Base-by-base conservation (phyloP, 2,329 filamentous ascomycete genomes). In the Aspergillus sp. region DNA sequence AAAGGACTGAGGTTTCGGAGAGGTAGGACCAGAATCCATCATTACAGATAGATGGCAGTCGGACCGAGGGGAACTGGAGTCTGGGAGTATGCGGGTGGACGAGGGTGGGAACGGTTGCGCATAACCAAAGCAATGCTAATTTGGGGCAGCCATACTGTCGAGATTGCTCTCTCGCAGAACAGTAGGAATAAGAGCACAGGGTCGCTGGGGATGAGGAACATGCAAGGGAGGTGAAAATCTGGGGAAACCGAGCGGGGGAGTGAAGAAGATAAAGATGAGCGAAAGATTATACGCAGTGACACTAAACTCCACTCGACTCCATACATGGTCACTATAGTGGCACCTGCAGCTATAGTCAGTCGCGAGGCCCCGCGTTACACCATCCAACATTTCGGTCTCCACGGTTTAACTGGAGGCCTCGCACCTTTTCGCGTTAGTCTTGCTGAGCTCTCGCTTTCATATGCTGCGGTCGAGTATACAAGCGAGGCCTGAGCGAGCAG, bases 1-100 rank as follows among this genome's bases (percentile, higher is more conserved):
- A 22, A 58, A 56, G 22, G 66, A 50, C 45, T 68, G 66, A 41
- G 65, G 64, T 56, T 63, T 61, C 30, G 61, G 55, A 33, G 61
- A 51, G 46, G 39, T 53, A 47, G 55, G 54, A 53, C 46, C 58
- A 20, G 61, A 61, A 56, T 68, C 60, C 67, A 72, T 73, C 44
- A 49, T 59, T 47, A 37, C 46, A 12, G 22, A 41, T 27, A 37
- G 5, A n/a, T 5, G 27, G 27, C 27, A 11, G 12, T n/a, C 12
- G 34, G n/a, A n/a, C 34, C 15, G 34, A n/a, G 34, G 15, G 34
- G 34, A n/a, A 30, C 8, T 11, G 27, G 27, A 9, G 27, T 9
- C 9, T n/a, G 34, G 15, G 34, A 7, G 34, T 37, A n/a, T 13
- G 34, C 34, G 13, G 12, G 13, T 37, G 45, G 13, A 19, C 45